These are phyloP conservation scores for Arxiozyma heterogenica DNA, from an alignment of 1,139 yeast species.

Conservation along the genomic window DNA sequence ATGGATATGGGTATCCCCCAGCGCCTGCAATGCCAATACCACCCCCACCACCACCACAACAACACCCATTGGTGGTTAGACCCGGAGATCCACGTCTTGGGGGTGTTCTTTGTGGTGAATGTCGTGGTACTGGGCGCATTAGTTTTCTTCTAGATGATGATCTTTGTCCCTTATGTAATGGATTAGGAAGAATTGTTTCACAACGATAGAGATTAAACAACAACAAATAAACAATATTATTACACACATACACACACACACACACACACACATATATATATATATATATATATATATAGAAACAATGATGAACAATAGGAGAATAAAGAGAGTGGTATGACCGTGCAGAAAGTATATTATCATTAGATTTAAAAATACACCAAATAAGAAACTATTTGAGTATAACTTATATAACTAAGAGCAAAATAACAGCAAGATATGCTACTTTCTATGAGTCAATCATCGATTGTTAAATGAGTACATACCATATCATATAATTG, in stretches of 20 bases:
- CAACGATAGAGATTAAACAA: background rate
- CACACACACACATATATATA: too few species aligned
- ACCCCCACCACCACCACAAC: slow-evolving; percentile 18
- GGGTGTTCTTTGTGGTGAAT: slow-evolving; percentile 67
- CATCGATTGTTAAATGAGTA: background rate
- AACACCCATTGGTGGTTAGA: slow-evolving; percentile 36
- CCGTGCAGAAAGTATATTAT: too few species aligned
- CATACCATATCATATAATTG: background rate
- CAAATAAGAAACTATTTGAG: too few species aligned
- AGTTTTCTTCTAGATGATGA: slow-evolving; percentile 48
- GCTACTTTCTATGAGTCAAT: background rate
- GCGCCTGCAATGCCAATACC: too few species aligned
- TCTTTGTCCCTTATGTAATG: slow-evolving; percentile 52
- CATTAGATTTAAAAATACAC: background rate
- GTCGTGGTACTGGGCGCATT: slow-evolving; percentile 61
- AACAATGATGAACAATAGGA: background rate
- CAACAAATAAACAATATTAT: background rate
- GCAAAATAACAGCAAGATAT: background rate
- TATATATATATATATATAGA: too few species aligned
- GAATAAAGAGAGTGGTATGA: background rate
- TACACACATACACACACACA: too few species aligned
- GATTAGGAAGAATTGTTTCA: slow-evolving; percentile 49
- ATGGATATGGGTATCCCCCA: slow-evolving; percentile 5
- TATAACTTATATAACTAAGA: background rate
- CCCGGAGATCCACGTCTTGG: slow-evolving; percentile 88